A percentile compares a stretch with the other conserved stretches of the same genome.
These are phyloP conservation scores for Myriosclerotinia duriaeana DNA, from an alignment of 2,329 filamentous ascomycete genomes.

Conservation along the genomic window DNA sequence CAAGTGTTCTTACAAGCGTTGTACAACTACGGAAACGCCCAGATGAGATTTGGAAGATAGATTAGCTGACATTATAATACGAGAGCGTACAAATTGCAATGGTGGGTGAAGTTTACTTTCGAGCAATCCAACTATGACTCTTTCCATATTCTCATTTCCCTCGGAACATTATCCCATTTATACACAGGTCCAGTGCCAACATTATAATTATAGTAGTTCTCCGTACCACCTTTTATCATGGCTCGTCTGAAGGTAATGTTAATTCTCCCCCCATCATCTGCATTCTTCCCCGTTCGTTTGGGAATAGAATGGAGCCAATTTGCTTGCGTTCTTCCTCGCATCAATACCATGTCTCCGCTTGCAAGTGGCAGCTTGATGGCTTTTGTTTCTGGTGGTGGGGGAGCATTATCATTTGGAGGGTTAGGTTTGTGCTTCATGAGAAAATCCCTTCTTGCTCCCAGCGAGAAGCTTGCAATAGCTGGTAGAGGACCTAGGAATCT, in stretches of 20 bases:
- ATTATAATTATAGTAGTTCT: slow-evolving; percentile 85
- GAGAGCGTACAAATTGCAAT: slow-evolving; percentile 7
- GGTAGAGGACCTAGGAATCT: slow-evolving; percentile 68
- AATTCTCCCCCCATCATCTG: slow-evolving; percentile 62
- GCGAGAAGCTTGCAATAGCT: slow-evolving; percentile 71
- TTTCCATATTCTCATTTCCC: slow-evolving; percentile 45
- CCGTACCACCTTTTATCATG: slow-evolving; percentile 68
- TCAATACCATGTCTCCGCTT: slow-evolving; percentile 76
- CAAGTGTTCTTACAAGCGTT: slow-evolving; percentile 87
- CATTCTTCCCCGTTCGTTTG: slow-evolving; percentile 65
- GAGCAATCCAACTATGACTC: slow-evolving; percentile 21
- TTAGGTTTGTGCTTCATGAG: slow-evolving; percentile 74
- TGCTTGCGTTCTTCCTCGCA: slow-evolving; percentile 72
- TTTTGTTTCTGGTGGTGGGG: slow-evolving; percentile 42
- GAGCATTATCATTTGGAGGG: slow-evolving; percentile 40
- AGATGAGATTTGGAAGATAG: slow-evolving; percentile 68
- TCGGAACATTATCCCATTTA: slow-evolving; percentile 59
- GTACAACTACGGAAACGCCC: slow-evolving; percentile 79
- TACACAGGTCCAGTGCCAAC: slow-evolving; percentile 69
- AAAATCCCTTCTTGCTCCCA: slow-evolving; percentile 73
- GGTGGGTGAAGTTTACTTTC: slow-evolving; percentile 7
- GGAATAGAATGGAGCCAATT: slow-evolving; percentile 79
- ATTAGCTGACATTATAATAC: slow-evolving; percentile 11
- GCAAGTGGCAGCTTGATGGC: slow-evolving; percentile 55
- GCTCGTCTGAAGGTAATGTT: slow-evolving; percentile 79